Base-by-base conservation (phyloP, 495 filamentous ascomycete genomes). In the Aspergillus nanangensis region DNA sequence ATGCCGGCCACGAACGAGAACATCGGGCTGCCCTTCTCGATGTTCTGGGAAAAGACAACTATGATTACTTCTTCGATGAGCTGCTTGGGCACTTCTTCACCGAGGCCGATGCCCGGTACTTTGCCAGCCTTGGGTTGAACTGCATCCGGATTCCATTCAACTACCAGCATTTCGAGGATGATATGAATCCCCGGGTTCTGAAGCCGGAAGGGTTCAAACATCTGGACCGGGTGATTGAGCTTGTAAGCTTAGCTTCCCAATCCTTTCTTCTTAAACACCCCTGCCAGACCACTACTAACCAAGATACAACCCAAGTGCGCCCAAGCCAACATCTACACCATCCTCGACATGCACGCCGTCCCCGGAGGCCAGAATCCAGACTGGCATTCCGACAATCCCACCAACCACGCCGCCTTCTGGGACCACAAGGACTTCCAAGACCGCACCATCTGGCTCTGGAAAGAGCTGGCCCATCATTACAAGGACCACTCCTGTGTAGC, bases 61-160 rank as follows among this genome's bases (percentile, higher is more conserved):
- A 70, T 45, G 62, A 76, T 11, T 74, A 66, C 54, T 75, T 74
- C 58, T 70, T 70, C 51, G 63, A 74, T 38, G 58, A 72, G 53
- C 80, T 77, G 61, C 63, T 82, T 1, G 74, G 83, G 32, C 77
- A 83, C 52, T 86, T 83, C 70, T 86, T 84, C 64, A 80, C 75
- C 0, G 65, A 74, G 5, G 57, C 63, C 8, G 82, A 86, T 50
- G 81, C 82, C 36, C 71, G 77, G 50, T 84, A 81, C 63, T 77
- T 80, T 46, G 72, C 78, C 4, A 69, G 61, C 1, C 58, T 75
- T 2, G 80, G 78, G 4, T 52, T 86, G 21, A 86, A 84, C 55
- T 83, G 79, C 58, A 62, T 84, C 10, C 76, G 81, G 0, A 61
- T 86, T 25, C 80, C 81, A 3, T 78, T 86, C 57, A 86, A 84